Conservation (phyloP, 768 basidiomycete species). For the Mrakia blollopis region DNA sequence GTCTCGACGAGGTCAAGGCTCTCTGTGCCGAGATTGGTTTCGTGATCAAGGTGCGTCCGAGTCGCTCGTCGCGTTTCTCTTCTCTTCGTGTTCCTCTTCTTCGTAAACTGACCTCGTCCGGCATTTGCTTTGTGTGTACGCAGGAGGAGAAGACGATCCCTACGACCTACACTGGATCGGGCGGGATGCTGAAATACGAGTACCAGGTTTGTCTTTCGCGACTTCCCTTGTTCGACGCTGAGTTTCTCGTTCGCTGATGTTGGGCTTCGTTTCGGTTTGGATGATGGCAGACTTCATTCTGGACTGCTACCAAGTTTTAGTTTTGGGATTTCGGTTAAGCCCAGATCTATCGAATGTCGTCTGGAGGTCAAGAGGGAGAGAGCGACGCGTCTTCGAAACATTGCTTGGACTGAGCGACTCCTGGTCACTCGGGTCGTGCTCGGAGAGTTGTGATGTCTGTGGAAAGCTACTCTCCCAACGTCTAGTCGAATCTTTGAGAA, state of each 20-base stretch:
- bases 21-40: conserved; percentile 74
- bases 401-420: no score
- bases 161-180: conserved; percentile 75
- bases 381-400: no score
- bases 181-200: conserved; percentile 75
- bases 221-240: not conserved
- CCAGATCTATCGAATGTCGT: no score
- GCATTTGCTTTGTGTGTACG: no score
- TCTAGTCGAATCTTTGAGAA: no score
- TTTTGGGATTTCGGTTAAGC: no score
- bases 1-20: conserved; percentile 78
- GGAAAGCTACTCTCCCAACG: no score
- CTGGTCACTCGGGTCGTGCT: no score
- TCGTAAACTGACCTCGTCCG: not conserved
- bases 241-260: not conserved
- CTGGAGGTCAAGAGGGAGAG: no score
- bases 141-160: conserved; percentile 76
- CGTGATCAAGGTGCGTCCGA: conserved; percentile 63
- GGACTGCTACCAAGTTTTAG: conserved; percentile 15
- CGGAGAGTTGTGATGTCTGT: no score
- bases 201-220: conserved; percentile 53
- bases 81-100: not conserved
- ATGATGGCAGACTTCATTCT: not conserved
- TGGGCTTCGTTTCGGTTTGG: not conserved
- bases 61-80: not conserved